Percentiles rank a stretch among this genome's conserved stretches.
Conservation (phyloP, 2,329 filamentous ascomycete genomes). For the Colletotrichum cordylinicola region DNA sequence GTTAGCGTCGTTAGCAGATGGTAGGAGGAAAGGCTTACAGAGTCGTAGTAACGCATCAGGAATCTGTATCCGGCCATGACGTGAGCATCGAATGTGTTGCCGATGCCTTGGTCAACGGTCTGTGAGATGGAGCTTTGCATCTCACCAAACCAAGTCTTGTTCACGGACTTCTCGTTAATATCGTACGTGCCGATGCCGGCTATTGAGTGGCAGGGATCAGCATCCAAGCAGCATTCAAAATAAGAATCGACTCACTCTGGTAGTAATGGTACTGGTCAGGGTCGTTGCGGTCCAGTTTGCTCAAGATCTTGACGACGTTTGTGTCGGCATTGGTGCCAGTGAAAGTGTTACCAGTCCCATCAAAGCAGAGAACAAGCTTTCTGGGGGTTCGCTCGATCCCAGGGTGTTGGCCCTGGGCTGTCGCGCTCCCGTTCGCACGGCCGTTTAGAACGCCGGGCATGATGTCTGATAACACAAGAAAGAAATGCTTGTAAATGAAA, state of each 20-base stretch:
- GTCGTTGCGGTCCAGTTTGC: constrained; percentile 49
- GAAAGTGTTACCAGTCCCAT: constrained; percentile 54
- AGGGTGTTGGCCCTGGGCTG: background rate
- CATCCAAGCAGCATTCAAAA: background rate
- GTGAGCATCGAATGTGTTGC: constrained; percentile 54
- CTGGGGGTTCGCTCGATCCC: constrained; percentile 25
- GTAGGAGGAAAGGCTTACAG: constrained; percentile 31
- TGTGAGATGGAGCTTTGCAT: constrained; percentile 41
- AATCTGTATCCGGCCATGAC: constrained; percentile 60
- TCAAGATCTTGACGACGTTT: constrained; percentile 58
- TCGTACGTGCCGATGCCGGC: constrained; percentile 58
- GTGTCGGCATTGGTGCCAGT: constrained; percentile 54
- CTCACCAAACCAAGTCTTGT: constrained; percentile 39
- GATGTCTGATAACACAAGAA: background rate
- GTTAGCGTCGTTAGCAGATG: too few relatives aligned
- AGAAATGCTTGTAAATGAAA: background rate
- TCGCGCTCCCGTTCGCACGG: background rate
- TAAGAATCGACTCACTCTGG: constrained; percentile 40
- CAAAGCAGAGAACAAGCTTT: constrained; percentile 54
- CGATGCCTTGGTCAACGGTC: constrained; percentile 48
- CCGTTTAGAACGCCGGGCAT: background rate
- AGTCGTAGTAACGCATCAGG: constrained; percentile 57
- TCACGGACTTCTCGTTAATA: constrained; percentile 45
- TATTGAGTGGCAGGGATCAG: constrained; percentile 19
- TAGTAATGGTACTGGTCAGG: constrained; percentile 55